Base-by-base conservation (phyloP, 306 rosid species). In the Medicago lupulina region DNA sequence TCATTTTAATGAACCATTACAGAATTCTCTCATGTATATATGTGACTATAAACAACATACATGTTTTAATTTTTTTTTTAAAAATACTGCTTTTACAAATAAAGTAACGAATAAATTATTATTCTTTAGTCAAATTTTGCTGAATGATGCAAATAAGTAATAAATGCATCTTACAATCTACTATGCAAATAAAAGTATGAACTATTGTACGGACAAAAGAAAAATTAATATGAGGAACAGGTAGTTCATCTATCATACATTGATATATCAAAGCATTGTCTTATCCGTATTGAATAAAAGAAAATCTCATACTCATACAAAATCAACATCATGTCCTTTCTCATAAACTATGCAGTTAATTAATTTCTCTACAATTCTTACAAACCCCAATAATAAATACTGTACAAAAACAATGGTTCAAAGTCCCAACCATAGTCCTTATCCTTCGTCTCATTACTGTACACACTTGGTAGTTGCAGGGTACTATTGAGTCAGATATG, bases 271-370 rank as follows among this genome's bases (percentile, higher is more conserved):
- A 77, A 73, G 76, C 82, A 64, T 77, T 75, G 86, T 62, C 75
- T 79, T 67, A 54, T 80, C 76, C 62, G 75, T 73, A 82, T 76
- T 78, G 51, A 78, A 86, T 75, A 81, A 75, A 82, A 82, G 83
- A 76, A 83, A 83, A 83, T 78, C 59, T 74, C 44, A 83, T 17
- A 25, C 28, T 28, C 31, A 28, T 28, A 69, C 44, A 63, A 79
- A 74, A 83, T 83, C 78, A 83, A 70, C 31, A 50, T 38, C 14
- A 9, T 70, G 85, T 82, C 85, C 82, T 80, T 79, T 82, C 59
- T 73, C 40, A 65, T 53, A 77, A 72, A 72, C 70, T 64, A 62
- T 78, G 83, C 65, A 80, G 86, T 87, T 81, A 77, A 86, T 54
- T 74, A 70, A 82, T 83, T 77, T 84, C 39, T 57, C n/a, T 23